phyloP scores from a whole-genome alignment of 257 asterid species.

The Rehmannia glutinosa region DNA sequence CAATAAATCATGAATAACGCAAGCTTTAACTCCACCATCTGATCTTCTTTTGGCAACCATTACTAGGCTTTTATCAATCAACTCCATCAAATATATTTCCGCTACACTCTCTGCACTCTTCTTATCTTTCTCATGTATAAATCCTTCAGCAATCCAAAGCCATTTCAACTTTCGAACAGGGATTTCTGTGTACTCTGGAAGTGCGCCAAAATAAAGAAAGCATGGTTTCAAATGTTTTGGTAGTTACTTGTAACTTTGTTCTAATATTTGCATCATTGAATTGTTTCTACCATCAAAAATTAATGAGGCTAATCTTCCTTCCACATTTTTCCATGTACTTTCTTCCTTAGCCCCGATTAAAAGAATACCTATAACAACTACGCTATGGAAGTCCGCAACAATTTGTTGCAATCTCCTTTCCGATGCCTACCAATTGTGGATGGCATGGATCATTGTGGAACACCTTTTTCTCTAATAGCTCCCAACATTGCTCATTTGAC shows the following conservation, averaged over 20 bases:
- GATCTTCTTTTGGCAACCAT: slow-evolving; percentile 16
- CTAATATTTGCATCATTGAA: no score
- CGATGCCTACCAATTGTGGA: background rate
- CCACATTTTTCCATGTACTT: no score
- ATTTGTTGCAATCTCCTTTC: slow-evolving; percentile 17
- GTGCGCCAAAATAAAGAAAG: no score
- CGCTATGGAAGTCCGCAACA: slow-evolving; percentile 38
- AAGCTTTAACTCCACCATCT: slow-evolving; percentile 27
- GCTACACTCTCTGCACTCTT: slow-evolving; percentile 20
- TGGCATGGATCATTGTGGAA: no score
- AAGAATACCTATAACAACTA: slow-evolving; percentile 37
- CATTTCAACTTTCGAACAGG: background rate
- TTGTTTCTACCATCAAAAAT: no score
- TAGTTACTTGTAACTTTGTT: no score
- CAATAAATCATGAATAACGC: slow-evolving; percentile 30
- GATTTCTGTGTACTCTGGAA: slow-evolving; percentile 15
- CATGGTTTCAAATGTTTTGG: no score
- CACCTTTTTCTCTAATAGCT: slow-evolving; percentile 17
- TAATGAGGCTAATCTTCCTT: no score
- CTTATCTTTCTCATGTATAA: background rate
- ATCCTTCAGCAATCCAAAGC: slow-evolving; percentile 37
- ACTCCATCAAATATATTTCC: slow-evolving; percentile 12
- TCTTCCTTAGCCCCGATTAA: background rate
- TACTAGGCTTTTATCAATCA: no score
- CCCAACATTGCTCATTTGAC: slow-evolving; percentile 27